These are phyloP conservation scores for Asclepias syriaca DNA, from an alignment of 257 asterid genomes.

Conservation along the genomic window DNA sequence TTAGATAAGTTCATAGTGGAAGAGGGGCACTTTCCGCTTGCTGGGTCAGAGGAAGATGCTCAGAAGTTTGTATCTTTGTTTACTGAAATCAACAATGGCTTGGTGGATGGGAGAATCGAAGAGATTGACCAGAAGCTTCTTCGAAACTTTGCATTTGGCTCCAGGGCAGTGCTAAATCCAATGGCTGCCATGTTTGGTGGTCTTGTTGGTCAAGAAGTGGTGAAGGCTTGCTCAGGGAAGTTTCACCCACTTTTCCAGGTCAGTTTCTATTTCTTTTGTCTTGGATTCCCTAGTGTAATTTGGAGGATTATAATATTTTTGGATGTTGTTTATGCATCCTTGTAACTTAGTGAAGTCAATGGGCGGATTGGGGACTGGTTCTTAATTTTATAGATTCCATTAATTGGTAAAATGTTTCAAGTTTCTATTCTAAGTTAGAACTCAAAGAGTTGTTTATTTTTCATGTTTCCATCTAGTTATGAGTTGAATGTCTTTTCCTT, in stretches of 20 bases:
- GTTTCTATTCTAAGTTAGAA: neutral
- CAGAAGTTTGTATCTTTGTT: constrained; percentile 64
- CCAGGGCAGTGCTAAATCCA: constrained; percentile 87
- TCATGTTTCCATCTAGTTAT: neutral
- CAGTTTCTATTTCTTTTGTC: neutral
- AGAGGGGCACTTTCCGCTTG: constrained; percentile 64
- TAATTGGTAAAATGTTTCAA: neutral
- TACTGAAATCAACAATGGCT: constrained; percentile 46
- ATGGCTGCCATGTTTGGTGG: constrained; percentile 99
- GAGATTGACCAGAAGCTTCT: constrained; percentile 68
- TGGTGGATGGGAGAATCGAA: constrained; percentile 57
- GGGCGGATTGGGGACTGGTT: neutral
- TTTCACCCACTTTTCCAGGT: constrained; percentile 96
- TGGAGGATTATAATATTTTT: neutral
- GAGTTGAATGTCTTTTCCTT: neutral
- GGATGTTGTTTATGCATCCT: neutral
- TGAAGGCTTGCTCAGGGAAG: constrained; percentile 98
- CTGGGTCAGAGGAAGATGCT: constrained; percentile 90
- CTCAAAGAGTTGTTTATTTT: neutral
- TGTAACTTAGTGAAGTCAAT: neutral
- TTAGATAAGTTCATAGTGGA: constrained; percentile 66
- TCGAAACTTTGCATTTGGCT: constrained; percentile 73
- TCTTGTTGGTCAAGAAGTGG: constrained; percentile 91
- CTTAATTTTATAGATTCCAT: neutral
- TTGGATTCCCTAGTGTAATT: neutral